Conservation (phyloP, 1,284 basidiomycete genomes). For the Thecaphora frezii region DNA sequence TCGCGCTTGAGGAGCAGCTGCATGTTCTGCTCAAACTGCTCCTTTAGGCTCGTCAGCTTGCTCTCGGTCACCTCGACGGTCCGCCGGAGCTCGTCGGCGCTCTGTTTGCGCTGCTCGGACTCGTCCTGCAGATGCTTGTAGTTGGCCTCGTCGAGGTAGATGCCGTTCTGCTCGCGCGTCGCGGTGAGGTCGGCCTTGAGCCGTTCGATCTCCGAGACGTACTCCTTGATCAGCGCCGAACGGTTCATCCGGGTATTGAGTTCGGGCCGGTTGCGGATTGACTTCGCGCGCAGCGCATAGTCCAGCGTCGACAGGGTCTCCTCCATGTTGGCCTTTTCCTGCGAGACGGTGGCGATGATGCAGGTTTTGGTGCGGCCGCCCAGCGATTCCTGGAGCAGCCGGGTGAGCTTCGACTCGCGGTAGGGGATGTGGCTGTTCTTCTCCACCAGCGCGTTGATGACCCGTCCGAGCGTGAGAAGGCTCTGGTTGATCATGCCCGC, state of each 20-base stretch:
- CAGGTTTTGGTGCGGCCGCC: conserved; percentile 98
- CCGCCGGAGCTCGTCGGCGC: conserved; percentile 44
- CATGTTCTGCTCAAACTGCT: conserved; percentile 57
- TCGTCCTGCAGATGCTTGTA: conserved; percentile 48
- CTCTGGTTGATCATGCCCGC: conserved; percentile 99
- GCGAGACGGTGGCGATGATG: conserved; percentile 79
- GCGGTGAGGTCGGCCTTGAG: conserved; percentile 82
- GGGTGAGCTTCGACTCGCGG: conserved; percentile 81
- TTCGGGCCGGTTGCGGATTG: conserved; percentile 93
- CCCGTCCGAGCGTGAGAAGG: conserved; percentile 88
- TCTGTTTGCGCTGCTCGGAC: conserved; percentile 34
- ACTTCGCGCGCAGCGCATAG: conserved; percentile 93
- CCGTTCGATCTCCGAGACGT: conserved; percentile 90
- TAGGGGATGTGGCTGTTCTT: conserved; percentile 87
- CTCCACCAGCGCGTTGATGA: conserved; percentile 95
- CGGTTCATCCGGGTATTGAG: conserved; percentile 92
- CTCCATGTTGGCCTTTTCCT: conserved; percentile 73
- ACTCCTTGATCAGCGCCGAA: conserved; percentile 88
- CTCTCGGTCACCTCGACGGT: conserved; percentile 50
- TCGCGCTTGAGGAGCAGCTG: conserved; percentile 53
- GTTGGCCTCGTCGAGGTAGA: conserved; percentile 48
- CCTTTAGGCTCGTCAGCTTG: conserved; percentile 49
- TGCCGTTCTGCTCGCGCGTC: conserved; percentile 50
- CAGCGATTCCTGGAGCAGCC: conserved; percentile 94
- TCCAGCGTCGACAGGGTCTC: conserved; percentile 97